Evolutionary conservation across 2,329 filamentous ascomycete genomes (phyloP).

Genomic region (Rasamsonia emersonii): DNA sequence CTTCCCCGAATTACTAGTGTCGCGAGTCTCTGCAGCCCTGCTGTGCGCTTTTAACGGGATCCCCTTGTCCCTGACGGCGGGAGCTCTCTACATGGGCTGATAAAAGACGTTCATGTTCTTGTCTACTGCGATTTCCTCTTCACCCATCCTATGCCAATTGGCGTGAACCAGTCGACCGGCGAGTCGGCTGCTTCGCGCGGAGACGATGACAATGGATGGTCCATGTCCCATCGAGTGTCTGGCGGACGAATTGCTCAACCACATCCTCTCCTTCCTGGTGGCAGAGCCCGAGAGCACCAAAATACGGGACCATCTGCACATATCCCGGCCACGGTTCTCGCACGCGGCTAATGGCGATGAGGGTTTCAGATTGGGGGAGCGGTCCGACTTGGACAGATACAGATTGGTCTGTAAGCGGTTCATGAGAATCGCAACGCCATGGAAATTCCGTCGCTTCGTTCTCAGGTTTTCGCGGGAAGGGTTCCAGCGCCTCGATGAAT

Average conservation of each 20-base stretch:
- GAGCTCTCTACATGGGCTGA: too few relatives aligned
- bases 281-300: conserved; percentile 13
- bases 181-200: conserved; percentile 21
- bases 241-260: conserved; percentile 28
- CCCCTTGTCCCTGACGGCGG: too few relatives aligned
- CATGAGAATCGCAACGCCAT: conserved; percentile 31
- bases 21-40: conserved; percentile 10
- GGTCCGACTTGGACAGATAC: conserved; percentile 30
- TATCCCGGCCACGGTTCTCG: too few relatives aligned
- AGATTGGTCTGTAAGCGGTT: conserved; percentile 34
- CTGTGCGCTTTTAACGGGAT: too few relatives aligned
- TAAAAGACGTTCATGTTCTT: too few relatives aligned
- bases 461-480: conserved; percentile 28
- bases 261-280: conserved; percentile 24
- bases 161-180: conserved; percentile 19
- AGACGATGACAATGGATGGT: conserved; percentile 25
- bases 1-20: conserved; percentile 2
- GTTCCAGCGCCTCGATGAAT: conserved; percentile 25
- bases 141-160: conserved; percentile 10
- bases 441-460: conserved; percentile 29
- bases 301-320: too few relatives aligned
- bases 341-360: conserved; percentile 4
- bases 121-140: too few relatives aligned
- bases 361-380: conserved; percentile 20
- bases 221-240: conserved; percentile 25